phyloP scores from a whole-genome alignment of 148 eudicot species.

The Rhododendron kiyosumense region DNA sequence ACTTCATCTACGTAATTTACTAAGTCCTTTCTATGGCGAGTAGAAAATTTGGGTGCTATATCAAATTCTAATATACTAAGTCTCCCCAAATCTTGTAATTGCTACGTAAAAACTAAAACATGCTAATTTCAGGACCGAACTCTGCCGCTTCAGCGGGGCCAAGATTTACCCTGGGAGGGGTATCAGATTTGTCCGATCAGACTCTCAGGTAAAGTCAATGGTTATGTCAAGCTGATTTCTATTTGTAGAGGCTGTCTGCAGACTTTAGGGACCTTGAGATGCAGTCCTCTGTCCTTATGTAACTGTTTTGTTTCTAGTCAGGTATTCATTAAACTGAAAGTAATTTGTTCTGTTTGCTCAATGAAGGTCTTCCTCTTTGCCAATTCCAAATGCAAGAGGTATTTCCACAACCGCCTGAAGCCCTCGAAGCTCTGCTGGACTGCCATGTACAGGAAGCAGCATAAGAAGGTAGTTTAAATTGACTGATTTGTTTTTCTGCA shows the following conservation, averaged over 20 bases:
- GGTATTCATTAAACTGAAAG: neutral
- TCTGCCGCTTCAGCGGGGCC: slow-evolving; percentile 57
- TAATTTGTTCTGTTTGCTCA: neutral
- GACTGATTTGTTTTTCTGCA: neutral
- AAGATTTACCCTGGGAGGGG: slow-evolving; percentile 64
- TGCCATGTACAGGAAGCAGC: slow-evolving; percentile 68
- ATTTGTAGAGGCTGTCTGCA: neutral
- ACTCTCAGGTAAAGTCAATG: slow-evolving; percentile 41
- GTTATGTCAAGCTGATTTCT: neutral
- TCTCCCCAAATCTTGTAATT: neutral
- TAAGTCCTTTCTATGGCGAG: neutral
- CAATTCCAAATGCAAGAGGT: slow-evolving; percentile 67
- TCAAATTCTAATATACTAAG: neutral
- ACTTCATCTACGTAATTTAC: neutral
- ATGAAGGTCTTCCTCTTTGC: slow-evolving; percentile 56
- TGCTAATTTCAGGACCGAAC: slow-evolving; percentile 36
- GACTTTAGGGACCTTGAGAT: neutral
- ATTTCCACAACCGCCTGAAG: slow-evolving; percentile 63
- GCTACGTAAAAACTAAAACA: neutral
- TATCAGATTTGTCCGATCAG: slow-evolving; percentile 44
- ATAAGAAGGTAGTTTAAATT: slow-evolving; percentile 48
- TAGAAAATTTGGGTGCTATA: neutral
- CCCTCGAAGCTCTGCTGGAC: slow-evolving; percentile 68
- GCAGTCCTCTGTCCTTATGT: neutral
- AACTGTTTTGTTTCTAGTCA: neutral